Base-by-base conservation (phyloP, 352 stramenopile species). In the Thalassiosira hispida region DNA sequence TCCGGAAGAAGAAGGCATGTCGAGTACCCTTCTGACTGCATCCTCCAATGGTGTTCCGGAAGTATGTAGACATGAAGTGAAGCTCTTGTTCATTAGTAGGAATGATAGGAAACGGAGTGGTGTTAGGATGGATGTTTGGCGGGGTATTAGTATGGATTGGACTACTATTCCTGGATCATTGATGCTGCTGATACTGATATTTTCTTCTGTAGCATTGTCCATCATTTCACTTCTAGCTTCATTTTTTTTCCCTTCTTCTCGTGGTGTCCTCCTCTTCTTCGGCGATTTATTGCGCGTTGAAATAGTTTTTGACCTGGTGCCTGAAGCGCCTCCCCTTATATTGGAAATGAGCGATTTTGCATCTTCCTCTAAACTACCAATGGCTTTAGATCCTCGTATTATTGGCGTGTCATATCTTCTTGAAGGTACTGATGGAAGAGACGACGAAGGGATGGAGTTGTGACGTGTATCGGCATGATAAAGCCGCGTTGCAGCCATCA, bases 111-210 rank as follows among this genome's bases (percentile, higher is more conserved):
- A 79, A 20, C 55, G 38, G 2, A 79, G 31, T 2, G 62, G 71
- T 63, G n/a, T 64, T 0, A 79, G 31, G 33, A 73, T 61, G 9
- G 71, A 79, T 29, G 71, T 79, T 79, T 68, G 71, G 11, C 71
- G 16, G 2, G 71, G 71, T 22, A 79, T 35, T 16, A 79, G 38
- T 51, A 79, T 69, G n/a, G 71, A 46, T 64, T 79, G 23, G 20
- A 79, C 63, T n/a, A 51, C 22, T 51, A 78, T 44, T 53, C 51
- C 49, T 14, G 59, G 49, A 18, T 53, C 9, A 29, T 53, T 27
- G 46, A 20, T 14, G 42, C n/a, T n/a, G n/a, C n/a, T n/a, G n/a
- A n/a, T n/a, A n/a, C 18, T 51, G 42, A 51, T 18, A 51, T 8
- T 51, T 51, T 2, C 42, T 20, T 4, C 11, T 42, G 5, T 14